Evolutionary conservation across 768 basidiomycete species (phyloP), one percentile per base, ranked within the genome.

Genomic region (Multifurca ochricompacta): DNA sequence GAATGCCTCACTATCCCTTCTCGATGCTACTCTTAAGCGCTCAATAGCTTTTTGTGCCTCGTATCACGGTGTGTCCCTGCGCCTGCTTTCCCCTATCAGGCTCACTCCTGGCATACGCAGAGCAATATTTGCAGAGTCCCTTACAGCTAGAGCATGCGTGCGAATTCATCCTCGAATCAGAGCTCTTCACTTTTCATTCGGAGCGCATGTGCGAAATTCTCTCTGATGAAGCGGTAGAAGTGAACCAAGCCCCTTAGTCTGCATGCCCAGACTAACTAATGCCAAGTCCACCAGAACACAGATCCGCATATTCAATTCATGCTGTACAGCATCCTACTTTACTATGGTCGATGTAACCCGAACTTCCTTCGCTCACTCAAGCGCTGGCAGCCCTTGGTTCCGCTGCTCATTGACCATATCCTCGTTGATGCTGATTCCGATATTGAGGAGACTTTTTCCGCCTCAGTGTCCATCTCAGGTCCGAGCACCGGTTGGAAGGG

Each of bases 181-280:
- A 94, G 64, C 77, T 98, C 36, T 96, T 97, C 63, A 69, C 78
- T 2, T 94, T 88, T 64, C 92, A 97, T 68, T 92, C 90, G 3
- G 92, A 93, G 65, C 75, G 95, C 31, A 94, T 94, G 89, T 81
- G 84, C 51, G 87, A 91, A 60, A 77, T 87, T 37, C 72, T 92
- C 44, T 72, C 86, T 34, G 77, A 83, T 44, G 83, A 90, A 62
- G 79, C 79, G 11, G 76, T 78, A 65, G 73, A 75, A 64, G 87
- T 91, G 65, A 64, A 82, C 45, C 27, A 13, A 2, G 7, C 7
- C 14, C 16, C 19, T 44, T 6, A 31, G 10, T 44, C 18, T 1
- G 6, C 43, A 14, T 40, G 30, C 56, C 51, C 34, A 9, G 35
- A 34, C 32, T 11, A 37, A 44, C 42, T 54, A 23, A 39, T 27